These are phyloP conservation scores for Xylaria sp. DNA, from an alignment of 2,329 filamentous ascomycete species.

Conservation along the genomic window DNA sequence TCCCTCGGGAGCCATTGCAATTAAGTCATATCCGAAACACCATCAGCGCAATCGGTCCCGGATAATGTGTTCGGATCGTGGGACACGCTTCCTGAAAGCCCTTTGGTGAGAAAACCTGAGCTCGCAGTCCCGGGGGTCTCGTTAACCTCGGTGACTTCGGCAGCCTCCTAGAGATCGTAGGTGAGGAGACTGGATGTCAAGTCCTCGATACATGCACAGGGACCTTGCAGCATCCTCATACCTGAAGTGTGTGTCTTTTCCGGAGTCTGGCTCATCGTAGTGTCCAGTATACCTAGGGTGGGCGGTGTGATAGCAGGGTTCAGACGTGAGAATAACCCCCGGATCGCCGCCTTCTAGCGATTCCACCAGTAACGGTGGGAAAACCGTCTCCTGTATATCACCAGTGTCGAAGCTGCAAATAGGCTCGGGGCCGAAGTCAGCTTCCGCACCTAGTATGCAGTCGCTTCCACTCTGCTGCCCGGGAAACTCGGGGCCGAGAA, in stretches of 20 bases:
- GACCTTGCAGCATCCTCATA: not conserved
- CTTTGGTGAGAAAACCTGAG: not conserved
- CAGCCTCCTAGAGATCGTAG: conserved; percentile 1
- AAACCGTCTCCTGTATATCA: no score
- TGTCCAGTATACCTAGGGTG: not conserved
- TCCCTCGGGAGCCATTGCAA: not conserved
- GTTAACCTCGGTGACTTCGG: not conserved
- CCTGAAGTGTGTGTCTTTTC: not conserved
- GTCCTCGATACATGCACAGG: not conserved
- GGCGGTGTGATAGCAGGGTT: not conserved
- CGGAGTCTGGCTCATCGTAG: not conserved
- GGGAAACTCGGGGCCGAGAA: not conserved
- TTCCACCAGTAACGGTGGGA: not conserved
- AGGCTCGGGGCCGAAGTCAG: not conserved
- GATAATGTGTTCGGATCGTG: not conserved
- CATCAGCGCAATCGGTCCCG: not conserved
- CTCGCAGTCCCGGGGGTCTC: not conserved
- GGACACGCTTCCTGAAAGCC: not conserved
- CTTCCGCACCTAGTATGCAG: no score
- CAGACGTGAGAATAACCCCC: not conserved
- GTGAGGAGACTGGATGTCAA: not conserved
- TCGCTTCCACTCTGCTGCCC: not conserved
- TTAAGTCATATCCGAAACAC: not conserved
- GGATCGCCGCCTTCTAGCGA: not conserved
- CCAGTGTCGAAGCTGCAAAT: not conserved